Evolutionary conservation across 2,329 filamentous ascomycete genomes (phyloP), one percentile per base, ranked within the genome.

Genomic region (Daldinia sp.): DNA sequence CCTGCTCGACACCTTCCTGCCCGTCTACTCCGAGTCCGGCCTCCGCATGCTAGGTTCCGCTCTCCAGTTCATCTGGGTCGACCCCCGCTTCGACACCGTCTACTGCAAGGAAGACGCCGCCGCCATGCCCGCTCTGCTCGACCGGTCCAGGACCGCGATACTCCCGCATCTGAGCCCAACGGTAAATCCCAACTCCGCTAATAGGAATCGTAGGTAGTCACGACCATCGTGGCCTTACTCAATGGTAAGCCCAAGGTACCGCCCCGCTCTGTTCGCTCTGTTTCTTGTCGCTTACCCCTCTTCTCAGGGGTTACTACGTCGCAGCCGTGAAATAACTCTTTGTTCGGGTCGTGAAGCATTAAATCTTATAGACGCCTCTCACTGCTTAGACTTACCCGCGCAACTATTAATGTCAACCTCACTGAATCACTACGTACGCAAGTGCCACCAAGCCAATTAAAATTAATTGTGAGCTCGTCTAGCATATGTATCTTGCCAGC

Each of bases 1-100:
- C 3, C 67, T 72, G 15, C 51, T 70, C 4, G 66, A 69, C 50
- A 47, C 65, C 9, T 51, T 64, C 19, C 60, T 58, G 25, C 70
- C 71, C 8, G 55, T 73, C 32, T 59, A 47, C 27, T 49, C 32
- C 23, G 43, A 39, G 29, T 23, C 58, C 48, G 62, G 62, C 11
- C 23, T 35, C 4, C 39, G 15, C 4, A 32, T 49, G 30, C 43
- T 55, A 5, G 62, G 54, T 43, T 43, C 58, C 5, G 3, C 41
- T 9, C 21, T 57, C 4, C 37, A 17, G 23, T 54, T 63, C 41
- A 7, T 63, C 5, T 66, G 59, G 63, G 17, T 66, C 29, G 59
- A 66, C 49, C 47, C 48, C 2, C 50, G 27, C 15, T 41, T 25
- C 47, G 63, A 66, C 29, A 15, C 6, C 4, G 11, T 66, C 13